Evolutionary conservation across 441 rosid genomes (phyloP).

Genomic region (Codiaeum variegatum): DNA sequence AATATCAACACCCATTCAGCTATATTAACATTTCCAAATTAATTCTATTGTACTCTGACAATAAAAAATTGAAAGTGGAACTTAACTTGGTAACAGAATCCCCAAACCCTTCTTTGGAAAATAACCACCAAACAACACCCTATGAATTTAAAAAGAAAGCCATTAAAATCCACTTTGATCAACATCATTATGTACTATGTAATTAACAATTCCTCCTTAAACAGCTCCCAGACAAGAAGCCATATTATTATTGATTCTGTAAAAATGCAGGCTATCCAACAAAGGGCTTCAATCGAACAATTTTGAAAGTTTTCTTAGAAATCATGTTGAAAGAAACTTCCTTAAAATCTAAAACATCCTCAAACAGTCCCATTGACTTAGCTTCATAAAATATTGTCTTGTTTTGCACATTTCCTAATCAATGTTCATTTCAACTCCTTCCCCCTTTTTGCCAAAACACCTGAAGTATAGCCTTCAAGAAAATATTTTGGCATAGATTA

Average conservation of each 20-base stretch:
- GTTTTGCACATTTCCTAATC: background rate
- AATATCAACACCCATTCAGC: background rate
- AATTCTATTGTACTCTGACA: no score
- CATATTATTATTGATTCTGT: background rate
- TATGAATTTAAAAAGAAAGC: background rate
- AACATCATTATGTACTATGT: background rate
- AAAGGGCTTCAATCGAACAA: background rate
- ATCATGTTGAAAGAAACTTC: background rate
- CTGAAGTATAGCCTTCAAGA: background rate
- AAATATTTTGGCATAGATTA: background rate
- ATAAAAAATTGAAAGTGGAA: background rate
- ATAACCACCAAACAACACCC: background rate
- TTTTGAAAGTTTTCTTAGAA: no score
- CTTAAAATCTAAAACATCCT: background rate
- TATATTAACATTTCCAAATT: background rate
- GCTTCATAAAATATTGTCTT: background rate
- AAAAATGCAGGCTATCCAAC: background rate
- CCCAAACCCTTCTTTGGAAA: background rate
- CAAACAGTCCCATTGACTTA: background rate
- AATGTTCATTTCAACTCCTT: no score
- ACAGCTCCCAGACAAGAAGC: background rate
- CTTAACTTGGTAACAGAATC: background rate
- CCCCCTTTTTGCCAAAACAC: background rate
- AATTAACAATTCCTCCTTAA: background rate
- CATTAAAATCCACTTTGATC: background rate